Conservation (phyloP, 1,139 yeast genomes). For the Blastobotrys illinoisensis region DNA sequence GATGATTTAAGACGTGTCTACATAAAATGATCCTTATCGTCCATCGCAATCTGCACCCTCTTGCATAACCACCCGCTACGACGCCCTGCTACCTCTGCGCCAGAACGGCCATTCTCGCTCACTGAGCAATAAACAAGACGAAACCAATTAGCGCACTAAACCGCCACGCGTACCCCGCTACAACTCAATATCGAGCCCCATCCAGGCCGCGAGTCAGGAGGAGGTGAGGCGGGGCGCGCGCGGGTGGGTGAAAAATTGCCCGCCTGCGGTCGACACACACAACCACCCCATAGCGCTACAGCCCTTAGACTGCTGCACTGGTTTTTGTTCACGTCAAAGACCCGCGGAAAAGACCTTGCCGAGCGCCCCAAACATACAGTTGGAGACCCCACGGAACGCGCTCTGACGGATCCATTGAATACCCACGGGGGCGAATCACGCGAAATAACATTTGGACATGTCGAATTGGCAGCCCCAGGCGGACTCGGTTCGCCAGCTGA, state of each 20-base stretch:
- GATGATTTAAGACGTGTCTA: neutral
- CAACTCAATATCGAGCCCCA: too few relatives aligned
- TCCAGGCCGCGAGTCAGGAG: too few relatives aligned
- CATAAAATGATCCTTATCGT: too few relatives aligned
- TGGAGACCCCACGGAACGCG: neutral
- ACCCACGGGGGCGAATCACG: neutral
- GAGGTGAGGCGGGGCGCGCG: neutral
- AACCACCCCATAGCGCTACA: neutral
- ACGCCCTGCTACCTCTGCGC: too few relatives aligned
- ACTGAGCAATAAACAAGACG: too few relatives aligned
- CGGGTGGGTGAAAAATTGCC: neutral
- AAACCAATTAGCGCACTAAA: too few relatives aligned
- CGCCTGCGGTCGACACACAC: neutral
- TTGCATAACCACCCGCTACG: too few relatives aligned
- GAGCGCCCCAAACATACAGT: neutral
- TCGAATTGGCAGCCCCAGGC: constrained; percentile 60
- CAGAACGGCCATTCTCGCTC: too few relatives aligned
- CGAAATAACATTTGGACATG: constrained; percentile 9
- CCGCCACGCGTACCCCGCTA: too few relatives aligned
- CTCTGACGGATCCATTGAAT: neutral
- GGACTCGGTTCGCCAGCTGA: constrained; percentile 56
- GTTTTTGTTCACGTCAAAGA: neutral
- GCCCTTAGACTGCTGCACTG: neutral
- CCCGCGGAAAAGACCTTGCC: neutral
- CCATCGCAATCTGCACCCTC: too few relatives aligned